These are phyloP conservation scores for Alternaria sp. DNA, from an alignment of 2,329 filamentous ascomycete genomes.

Conservation along the genomic window DNA sequence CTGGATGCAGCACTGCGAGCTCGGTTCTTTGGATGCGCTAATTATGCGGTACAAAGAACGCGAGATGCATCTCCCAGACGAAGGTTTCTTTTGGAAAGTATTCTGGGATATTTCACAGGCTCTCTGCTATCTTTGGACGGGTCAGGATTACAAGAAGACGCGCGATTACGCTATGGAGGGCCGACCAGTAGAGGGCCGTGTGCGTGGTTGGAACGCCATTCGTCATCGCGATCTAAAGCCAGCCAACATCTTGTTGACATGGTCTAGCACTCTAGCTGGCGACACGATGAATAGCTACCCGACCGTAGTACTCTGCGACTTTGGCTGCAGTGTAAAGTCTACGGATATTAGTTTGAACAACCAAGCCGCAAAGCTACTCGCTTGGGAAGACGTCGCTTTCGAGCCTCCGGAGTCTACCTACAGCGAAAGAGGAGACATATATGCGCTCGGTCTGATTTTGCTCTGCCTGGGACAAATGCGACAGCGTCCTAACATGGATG, in stretches of 20 bases:
- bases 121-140: constrained; percentile 16
- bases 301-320: constrained; percentile 17
- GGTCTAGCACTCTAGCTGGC: not conserved
- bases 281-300: constrained; percentile 1
- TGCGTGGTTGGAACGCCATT: constrained; percentile 10
- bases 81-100: constrained; percentile 22
- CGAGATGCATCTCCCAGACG: not conserved
- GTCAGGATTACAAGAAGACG: not conserved
- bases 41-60: constrained; percentile 1
- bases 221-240: constrained; percentile 28
- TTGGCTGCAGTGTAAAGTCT: constrained; percentile 10
- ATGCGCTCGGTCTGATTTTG: not conserved
- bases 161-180: not conserved
- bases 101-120: constrained; percentile 20
- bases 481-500: not conserved
- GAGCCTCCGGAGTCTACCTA: not conserved
- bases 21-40: constrained; percentile 18
- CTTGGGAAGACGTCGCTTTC: not conserved
- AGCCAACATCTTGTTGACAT: constrained; percentile 21
- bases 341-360: not conserved
- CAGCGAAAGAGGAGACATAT: not conserved
- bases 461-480: constrained; percentile 7
- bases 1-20: constrained; percentile 22
- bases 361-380: not conserved
- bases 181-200: not conserved